phyloP scores from a whole-genome alignment of 2,329 filamentous ascomycete species.

The Botrytis byssoidea region DNA sequence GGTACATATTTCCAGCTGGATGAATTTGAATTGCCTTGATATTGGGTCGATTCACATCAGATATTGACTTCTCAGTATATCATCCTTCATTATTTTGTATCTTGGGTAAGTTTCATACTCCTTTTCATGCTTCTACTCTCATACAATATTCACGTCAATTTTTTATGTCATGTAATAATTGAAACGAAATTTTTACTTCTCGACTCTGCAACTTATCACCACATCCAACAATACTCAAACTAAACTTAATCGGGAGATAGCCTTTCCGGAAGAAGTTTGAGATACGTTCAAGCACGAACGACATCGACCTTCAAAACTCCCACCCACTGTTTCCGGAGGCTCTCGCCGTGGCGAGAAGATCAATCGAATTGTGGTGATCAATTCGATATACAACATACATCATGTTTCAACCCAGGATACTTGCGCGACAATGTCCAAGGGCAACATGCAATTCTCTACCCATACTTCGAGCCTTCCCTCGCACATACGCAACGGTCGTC shows the following conservation, averaged over 20 bases:
- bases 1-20: not conserved
- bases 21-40: not conserved
- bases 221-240: conserved; percentile 8
- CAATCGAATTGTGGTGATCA: conserved; percentile 20
- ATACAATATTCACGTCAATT: not conserved
- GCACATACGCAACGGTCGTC: conserved; percentile 52
- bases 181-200: not conserved
- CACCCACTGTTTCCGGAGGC: conserved; percentile 11
- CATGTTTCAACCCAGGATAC: conserved; percentile 68
- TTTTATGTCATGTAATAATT: not conserved
- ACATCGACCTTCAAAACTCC: conserved; percentile 13
- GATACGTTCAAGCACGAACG: conserved; percentile 17
- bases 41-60: not conserved
- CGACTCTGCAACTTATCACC: not conserved
- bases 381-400: conserved; percentile 15
- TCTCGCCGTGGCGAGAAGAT: conserved; percentile 22
- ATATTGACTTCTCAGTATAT: not conserved
- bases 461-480: conserved; percentile 45
- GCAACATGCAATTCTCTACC: conserved; percentile 48
- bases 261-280: conserved; percentile 16
- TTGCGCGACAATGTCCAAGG: conserved; percentile 45
- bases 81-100: no score
- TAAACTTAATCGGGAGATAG: conserved; percentile 18
- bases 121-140: not conserved
- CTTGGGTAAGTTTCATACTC: not conserved